Evolutionary conservation across 352 stramenopile species (phyloP).

Genomic region (Phytophthora brassicae): DNA sequence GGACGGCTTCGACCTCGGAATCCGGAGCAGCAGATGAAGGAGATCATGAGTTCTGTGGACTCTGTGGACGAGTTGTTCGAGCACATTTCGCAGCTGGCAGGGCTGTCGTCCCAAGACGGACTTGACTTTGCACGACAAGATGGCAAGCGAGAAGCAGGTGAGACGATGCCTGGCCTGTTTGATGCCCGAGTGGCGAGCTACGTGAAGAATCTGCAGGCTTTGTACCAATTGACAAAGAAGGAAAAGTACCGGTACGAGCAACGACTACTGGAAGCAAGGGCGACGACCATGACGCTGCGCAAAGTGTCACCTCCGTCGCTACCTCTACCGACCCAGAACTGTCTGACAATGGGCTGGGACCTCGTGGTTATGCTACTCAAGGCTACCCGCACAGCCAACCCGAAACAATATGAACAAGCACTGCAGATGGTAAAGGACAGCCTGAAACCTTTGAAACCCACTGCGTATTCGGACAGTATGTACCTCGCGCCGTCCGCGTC

Average conservation of each 20-base stretch:
- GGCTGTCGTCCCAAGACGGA: slow-evolving; percentile 26
- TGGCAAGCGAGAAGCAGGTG: slow-evolving; percentile 14
- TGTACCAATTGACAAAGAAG: slow-evolving; percentile 83
- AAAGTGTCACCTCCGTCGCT: slow-evolving; percentile 72
- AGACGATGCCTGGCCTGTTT: slow-evolving; percentile 50
- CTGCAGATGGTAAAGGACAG: slow-evolving; percentile 79
- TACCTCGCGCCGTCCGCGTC: slow-evolving; percentile 79
- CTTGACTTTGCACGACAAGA: slow-evolving; percentile 10
- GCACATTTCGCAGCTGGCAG: slow-evolving; percentile 71
- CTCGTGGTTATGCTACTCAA: slow-evolving; percentile 72
- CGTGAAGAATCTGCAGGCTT: slow-evolving; percentile 64
- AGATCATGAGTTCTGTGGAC: slow-evolving; percentile 76
- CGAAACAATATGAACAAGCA: slow-evolving; percentile 64
- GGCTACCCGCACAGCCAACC: slow-evolving; percentile 65
- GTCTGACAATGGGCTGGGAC: slow-evolving; percentile 83
- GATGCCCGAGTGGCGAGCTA: slow-evolving; percentile 71
- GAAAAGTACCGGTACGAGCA: slow-evolving; percentile 83
- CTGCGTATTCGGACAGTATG: slow-evolving; percentile 80
- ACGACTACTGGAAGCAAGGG: slow-evolving; percentile 48
- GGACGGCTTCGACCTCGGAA: slow-evolving; percentile 28
- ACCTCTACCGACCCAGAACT: slow-evolving; percentile 82
- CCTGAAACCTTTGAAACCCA: slow-evolving; percentile 70
- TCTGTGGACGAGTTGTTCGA: slow-evolving; percentile 80
- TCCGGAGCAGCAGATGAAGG: slow-evolving; percentile 64
- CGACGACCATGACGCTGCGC: slow-evolving; percentile 61